Evolutionary conservation across 2,329 filamentous ascomycete species (phyloP).

Genomic region (Aspergillus fijiensis): DNA sequence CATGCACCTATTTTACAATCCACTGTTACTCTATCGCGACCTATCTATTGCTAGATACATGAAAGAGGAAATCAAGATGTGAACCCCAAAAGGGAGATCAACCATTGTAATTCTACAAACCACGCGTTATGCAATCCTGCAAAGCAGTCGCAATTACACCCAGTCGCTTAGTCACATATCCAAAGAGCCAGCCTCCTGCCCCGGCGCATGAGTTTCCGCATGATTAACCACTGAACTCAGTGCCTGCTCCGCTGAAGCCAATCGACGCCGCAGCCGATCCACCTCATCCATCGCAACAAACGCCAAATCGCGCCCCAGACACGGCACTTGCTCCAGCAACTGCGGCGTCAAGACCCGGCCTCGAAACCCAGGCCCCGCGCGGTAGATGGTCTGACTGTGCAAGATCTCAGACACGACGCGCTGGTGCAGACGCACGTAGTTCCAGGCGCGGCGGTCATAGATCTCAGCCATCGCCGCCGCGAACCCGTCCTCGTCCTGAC

Average conservation of each 20-base stretch:
- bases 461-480: not conserved
- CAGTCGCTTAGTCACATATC: no score
- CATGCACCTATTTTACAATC: no score
- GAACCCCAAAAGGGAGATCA: no score
- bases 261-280: not conserved
- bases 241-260: not conserved
- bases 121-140: no score
- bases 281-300: not conserved
- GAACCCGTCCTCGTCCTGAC: not conserved
- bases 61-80: no score
- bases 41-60: no score
- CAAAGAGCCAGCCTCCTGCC: no score
- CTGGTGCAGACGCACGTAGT: not conserved
- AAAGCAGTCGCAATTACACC: no score
- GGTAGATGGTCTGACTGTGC: not conserved
- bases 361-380: not conserved
- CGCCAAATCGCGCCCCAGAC: not conserved
- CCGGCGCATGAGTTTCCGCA: no score
- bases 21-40: no score
- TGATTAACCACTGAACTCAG: not conserved
- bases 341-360: not conserved
- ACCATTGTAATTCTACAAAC: no score
- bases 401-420: not conserved
- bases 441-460: not conserved
- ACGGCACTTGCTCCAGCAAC: not conserved